A percentile compares a stretch with the other conserved stretches of the same genome.
These are phyloP conservation scores for Huntiella savannae DNA, from an alignment of 2,329 filamentous ascomycete genomes.

Conservation along the genomic window DNA sequence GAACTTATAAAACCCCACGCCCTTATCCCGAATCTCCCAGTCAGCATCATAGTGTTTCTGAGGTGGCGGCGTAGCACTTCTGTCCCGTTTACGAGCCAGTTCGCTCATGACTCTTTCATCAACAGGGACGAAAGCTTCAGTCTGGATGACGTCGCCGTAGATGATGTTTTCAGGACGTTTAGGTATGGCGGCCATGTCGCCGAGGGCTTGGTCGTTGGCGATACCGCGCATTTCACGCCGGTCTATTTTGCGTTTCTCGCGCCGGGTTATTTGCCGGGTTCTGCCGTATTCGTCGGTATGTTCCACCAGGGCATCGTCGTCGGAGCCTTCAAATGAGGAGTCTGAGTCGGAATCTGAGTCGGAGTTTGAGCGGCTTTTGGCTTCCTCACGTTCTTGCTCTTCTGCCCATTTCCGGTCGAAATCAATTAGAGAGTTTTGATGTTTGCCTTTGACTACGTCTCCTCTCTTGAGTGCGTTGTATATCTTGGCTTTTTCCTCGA, in stretches of 20 bases:
- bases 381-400: conserved; percentile 30
- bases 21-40: conserved; percentile 68
- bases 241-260: conserved; percentile 46
- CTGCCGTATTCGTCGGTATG: conserved; percentile 87
- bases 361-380: conserved; percentile 18
- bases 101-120: conserved; percentile 55
- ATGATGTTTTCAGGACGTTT: conserved; percentile 37
- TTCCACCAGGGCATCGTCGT: conserved; percentile 50
- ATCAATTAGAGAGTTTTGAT: conserved; percentile 57
- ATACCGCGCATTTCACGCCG: conserved; percentile 20
- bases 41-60: conserved; percentile 72
- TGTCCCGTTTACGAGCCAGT: conserved; percentile 59
- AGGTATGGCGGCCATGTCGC: background rate
- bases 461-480: conserved; percentile 84
- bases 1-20: conserved; percentile 84
- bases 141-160: conserved; percentile 69
- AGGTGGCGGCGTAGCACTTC: conserved; percentile 60
- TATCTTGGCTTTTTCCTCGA: conserved; percentile 76
- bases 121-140: conserved; percentile 62
- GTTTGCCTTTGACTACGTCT: conserved; percentile 54
- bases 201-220: background rate
- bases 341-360: conserved; percentile 19
- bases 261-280: conserved; percentile 50
- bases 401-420: conserved; percentile 96
- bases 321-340: conserved; percentile 14